Percentiles rank a stretch among this genome's conserved stretches.
These are phyloP conservation scores for Phytophthora idaei DNA, from an alignment of 352 stramenopile genomes.

Conservation along the genomic window DNA sequence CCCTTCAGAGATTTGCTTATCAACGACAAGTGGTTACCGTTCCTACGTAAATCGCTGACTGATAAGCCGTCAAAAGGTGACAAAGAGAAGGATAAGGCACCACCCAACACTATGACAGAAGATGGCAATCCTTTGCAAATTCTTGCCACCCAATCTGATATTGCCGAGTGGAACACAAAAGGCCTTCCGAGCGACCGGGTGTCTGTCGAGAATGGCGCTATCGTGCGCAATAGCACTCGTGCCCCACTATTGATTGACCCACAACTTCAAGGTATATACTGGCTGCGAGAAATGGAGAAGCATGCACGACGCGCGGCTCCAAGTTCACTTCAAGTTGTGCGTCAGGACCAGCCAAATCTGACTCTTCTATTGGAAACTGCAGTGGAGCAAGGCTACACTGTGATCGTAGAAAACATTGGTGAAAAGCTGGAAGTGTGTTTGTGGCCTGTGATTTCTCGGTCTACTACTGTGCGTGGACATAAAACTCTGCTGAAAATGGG, in stretches of 20 bases:
- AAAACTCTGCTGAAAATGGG: constrained; percentile 85
- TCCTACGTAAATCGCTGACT: constrained; percentile 67
- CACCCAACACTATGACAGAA: constrained; percentile 24
- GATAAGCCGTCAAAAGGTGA: constrained; percentile 16
- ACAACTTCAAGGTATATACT: constrained; percentile 91
- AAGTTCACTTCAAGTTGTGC: constrained; percentile 75
- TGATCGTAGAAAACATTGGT: constrained; percentile 91
- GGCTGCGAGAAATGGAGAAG: constrained; percentile 88
- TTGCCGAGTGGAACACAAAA: constrained; percentile 87
- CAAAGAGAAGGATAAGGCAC: constrained; percentile 29
- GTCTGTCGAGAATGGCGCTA: constrained; percentile 91
- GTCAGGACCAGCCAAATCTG: constrained; percentile 85
- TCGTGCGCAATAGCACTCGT: constrained; percentile 78
- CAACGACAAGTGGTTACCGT: constrained; percentile 86
- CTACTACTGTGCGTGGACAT: constrained; percentile 74
- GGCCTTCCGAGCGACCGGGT: constrained; percentile 90
- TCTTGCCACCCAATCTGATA: constrained; percentile 74
- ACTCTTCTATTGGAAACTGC: constrained; percentile 72
- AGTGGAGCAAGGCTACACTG: constrained; percentile 76
- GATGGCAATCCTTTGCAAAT: constrained; percentile 69
- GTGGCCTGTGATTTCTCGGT: constrained; percentile 82
- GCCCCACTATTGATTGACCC: constrained; percentile 92
- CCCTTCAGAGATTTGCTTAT: constrained; percentile 90
- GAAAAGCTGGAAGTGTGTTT: constrained; percentile 88
- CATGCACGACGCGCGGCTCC: constrained; percentile 39